phyloP scores from a whole-genome alignment of 2,329 filamentous ascomycete genomes.

The Epicoccum sorghinum region DNA sequence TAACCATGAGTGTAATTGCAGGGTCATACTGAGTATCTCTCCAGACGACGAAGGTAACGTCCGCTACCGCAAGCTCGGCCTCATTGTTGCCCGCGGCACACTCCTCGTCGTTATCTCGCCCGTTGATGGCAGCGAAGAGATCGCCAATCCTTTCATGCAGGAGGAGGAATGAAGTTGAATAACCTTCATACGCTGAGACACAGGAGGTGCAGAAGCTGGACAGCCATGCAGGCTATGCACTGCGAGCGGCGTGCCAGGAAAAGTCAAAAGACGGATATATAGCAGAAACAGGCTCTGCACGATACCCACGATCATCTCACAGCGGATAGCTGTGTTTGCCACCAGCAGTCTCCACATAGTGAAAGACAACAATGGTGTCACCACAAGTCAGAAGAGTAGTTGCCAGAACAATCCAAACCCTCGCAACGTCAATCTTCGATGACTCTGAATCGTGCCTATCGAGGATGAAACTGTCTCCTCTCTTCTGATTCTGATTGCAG shows the following conservation, averaged over 20 bases:
- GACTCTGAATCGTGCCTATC: neutral
- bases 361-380: neutral
- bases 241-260: neutral
- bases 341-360: too few relatives aligned
- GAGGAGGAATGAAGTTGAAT: constrained; percentile 55
- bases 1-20: neutral
- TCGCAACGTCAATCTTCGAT: neutral
- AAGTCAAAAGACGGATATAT: neutral
- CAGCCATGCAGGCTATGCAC: neutral
- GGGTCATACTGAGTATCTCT: neutral
- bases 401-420: neutral
- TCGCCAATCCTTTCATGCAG: constrained; percentile 89
- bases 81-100: constrained; percentile 88
- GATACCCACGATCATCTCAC: constrained; percentile 12
- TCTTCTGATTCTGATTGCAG: too few relatives aligned
- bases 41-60: constrained; percentile 93
- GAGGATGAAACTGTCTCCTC: too few relatives aligned
- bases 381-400: neutral
- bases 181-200: neutral
- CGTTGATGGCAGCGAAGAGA: constrained; percentile 92
- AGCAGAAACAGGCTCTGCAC: constrained; percentile 10
- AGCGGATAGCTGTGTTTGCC: neutral
- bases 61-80: constrained; percentile 76
- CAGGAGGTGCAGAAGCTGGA: neutral
- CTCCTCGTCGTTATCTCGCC: constrained; percentile 92